These are phyloP conservation scores for Metarhizium album DNA, from an alignment of 2,329 filamentous ascomycete species.

Conservation along the genomic window DNA sequence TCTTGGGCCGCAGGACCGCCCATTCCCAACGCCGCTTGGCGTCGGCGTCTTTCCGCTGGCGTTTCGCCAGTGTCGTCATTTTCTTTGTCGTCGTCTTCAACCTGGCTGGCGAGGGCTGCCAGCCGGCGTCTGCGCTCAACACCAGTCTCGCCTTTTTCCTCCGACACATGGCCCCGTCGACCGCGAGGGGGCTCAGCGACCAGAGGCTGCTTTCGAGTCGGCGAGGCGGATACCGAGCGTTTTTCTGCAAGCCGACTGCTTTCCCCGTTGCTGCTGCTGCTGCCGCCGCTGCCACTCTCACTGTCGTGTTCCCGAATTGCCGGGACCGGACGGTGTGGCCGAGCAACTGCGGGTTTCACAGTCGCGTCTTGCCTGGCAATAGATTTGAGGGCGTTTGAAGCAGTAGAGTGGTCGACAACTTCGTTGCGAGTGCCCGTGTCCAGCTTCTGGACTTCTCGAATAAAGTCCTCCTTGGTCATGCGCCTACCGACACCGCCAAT, in stretches of 20 bases:
- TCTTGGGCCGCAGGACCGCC: conserved; percentile 31
- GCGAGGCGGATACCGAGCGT: conserved; percentile 12
- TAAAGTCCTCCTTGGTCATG: conserved; percentile 73
- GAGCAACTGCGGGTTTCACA: neutral
- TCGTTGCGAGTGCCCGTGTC: conserved; percentile 53
- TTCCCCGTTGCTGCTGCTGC: conserved; percentile 7
- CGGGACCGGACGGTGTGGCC: conserved; percentile 8
- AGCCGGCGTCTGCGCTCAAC: conserved; percentile 59
- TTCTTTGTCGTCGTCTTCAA: conserved; percentile 15
- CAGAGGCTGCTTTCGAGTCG: conserved; percentile 6
- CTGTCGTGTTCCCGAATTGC: conserved; percentile 12
- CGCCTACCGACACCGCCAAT: conserved; percentile 61
- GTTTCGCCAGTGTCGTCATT: conserved; percentile 45
- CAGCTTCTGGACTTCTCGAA: conserved; percentile 60
- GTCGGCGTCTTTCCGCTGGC: conserved; percentile 60
- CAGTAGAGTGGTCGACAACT: conserved; percentile 40
- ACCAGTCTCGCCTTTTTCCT: conserved; percentile 47
- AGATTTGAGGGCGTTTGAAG: conserved; percentile 36
- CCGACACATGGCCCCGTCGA: conserved; percentile 1
- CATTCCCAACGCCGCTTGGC: conserved; percentile 63
- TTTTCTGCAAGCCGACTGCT: conserved; percentile 11
- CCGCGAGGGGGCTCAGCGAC: conserved; percentile 1
- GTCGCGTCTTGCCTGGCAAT: conserved; percentile 32
- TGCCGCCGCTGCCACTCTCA: neutral
- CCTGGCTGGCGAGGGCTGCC: conserved; percentile 35